A percentile compares a stretch with the other conserved stretches of the same genome.
Evolutionary conservation across 139 green algal genomes (phyloP).

Genomic region (Coelastrella sp.): DNA sequence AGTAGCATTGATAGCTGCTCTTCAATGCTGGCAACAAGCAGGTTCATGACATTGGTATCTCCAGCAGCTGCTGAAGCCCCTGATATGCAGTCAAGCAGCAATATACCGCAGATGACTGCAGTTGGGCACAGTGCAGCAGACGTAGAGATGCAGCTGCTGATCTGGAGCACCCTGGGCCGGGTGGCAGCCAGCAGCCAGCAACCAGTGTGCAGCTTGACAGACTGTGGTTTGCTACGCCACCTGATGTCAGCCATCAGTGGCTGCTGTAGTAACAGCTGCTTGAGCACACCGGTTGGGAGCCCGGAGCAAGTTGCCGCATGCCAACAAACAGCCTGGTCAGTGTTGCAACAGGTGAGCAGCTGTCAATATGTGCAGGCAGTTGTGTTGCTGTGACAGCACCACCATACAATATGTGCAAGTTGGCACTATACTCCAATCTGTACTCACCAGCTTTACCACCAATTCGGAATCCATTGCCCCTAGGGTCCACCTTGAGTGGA

Average conservation of each 20-base stretch:
- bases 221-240: neutral
- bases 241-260: slow-evolving; percentile 10
- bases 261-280: neutral
- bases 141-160: slow-evolving; percentile 61
- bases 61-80: slow-evolving; percentile 55
- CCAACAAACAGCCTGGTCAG: neutral
- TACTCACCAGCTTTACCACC: too few relatives aligned
- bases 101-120: slow-evolving; percentile 39
- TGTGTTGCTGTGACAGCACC: too few relatives aligned
- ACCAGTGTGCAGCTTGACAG: neutral
- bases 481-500: too few relatives aligned
- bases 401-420: too few relatives aligned
- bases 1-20: slow-evolving; percentile 31
- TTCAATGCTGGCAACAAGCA: neutral
- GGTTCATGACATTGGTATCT: slow-evolving; percentile 42
- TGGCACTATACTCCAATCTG: too few relatives aligned
- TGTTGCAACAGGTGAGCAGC: slow-evolving; percentile 22
- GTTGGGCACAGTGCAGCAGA: slow-evolving; percentile 52
- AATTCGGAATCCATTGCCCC: too few relatives aligned
- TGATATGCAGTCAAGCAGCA: slow-evolving; percentile 48
- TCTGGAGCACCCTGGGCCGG: slow-evolving; percentile 45
- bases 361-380: too few relatives aligned
- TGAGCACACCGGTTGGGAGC: neutral
- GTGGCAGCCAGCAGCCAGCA: neutral
- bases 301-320: slow-evolving; percentile 26